Conservation (phyloP, 1,284 basidiomycete genomes). For the Phylloporus sp. region DNA sequence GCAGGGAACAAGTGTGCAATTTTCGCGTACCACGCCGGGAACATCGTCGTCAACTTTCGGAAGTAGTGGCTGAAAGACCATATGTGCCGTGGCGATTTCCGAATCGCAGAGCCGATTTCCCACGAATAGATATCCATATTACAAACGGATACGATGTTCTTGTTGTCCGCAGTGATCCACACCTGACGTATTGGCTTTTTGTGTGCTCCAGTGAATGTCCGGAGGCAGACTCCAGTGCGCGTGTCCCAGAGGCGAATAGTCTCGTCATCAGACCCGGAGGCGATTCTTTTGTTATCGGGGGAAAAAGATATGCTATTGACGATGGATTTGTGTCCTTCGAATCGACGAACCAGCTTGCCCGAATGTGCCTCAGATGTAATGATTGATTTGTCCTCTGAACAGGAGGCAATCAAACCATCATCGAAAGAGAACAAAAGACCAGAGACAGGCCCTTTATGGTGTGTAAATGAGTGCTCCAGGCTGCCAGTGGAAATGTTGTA, state of each 20-base stretch:
- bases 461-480: constrained; percentile 14
- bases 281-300: constrained; percentile 22
- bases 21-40: constrained; percentile 32
- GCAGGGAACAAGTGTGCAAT: constrained; percentile 17
- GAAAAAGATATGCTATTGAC: constrained; percentile 33
- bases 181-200: constrained; percentile 25
- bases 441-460: constrained; percentile 21
- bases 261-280: constrained; percentile 31
- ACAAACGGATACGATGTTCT: constrained; percentile 24
- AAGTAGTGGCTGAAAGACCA: constrained; percentile 26
- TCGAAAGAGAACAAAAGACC: constrained; percentile 26
- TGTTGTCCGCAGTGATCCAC: constrained; percentile 27
- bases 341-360: constrained; percentile 15
- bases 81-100: constrained; percentile 21
- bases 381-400: constrained; percentile 30
- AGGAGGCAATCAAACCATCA: constrained; percentile 25
- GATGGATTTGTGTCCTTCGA: constrained; percentile 19
- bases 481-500: constrained; percentile 18
- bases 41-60: constrained; percentile 14
- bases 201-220: constrained; percentile 23
- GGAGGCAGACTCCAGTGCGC: constrained; percentile 28
- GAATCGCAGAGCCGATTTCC: constrained; percentile 12
- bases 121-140: constrained; percentile 23
- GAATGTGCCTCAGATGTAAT: constrained; percentile 20
- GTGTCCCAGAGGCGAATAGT: constrained; percentile 35